Percentiles rank a stretch among this genome's conserved stretches.
These are phyloP conservation scores for Eragrostis curvula DNA, from an alignment of 176 grass and related monocot species.

Conservation along the genomic window DNA sequence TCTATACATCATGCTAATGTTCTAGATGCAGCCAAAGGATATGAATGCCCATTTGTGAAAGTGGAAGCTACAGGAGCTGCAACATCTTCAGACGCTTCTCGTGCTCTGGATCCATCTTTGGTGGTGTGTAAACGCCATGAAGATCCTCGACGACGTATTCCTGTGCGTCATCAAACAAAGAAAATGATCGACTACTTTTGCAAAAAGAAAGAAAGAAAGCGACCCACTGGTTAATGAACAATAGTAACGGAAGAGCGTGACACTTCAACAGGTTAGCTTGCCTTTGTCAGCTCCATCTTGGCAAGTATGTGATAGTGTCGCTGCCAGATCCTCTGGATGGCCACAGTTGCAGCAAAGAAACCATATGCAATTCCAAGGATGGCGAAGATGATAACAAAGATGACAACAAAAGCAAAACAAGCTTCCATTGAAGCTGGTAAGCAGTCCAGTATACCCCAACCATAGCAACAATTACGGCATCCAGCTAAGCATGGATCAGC, in stretches of 20 bases:
- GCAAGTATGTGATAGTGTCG: conserved; percentile 81
- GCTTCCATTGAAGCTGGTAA: conserved; percentile 81
- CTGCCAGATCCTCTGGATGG: conserved; percentile 88
- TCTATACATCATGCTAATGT: not conserved
- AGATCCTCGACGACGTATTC: conserved; percentile 83
- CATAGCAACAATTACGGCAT: conserved; percentile 70
- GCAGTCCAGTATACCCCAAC: conserved; percentile 72
- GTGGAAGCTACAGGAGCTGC: conserved; percentile 61
- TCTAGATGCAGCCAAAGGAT: not conserved
- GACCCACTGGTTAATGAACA: not conserved
- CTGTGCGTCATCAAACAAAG: conserved; percentile 29
- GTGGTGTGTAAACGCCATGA: conserved; percentile 51
- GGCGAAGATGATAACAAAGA: conserved; percentile 82
- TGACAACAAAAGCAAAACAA: conserved; percentile 73
- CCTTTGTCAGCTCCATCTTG: conserved; percentile 87
- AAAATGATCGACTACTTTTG: too few species aligned
- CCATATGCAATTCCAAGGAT: conserved; percentile 83
- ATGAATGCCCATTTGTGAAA: not conserved
- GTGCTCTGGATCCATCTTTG: conserved; percentile 72
- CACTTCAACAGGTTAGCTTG: conserved; percentile 13
- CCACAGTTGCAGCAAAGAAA: conserved; percentile 81
- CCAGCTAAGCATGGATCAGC: conserved; percentile 70
- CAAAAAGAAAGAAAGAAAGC: not conserved
- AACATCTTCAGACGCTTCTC: conserved; percentile 71
- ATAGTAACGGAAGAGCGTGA: too few species aligned